phyloP scores from a whole-genome alignment of 1,284 basidiomycete genomes.

The Leccinum solheimii region DNA sequence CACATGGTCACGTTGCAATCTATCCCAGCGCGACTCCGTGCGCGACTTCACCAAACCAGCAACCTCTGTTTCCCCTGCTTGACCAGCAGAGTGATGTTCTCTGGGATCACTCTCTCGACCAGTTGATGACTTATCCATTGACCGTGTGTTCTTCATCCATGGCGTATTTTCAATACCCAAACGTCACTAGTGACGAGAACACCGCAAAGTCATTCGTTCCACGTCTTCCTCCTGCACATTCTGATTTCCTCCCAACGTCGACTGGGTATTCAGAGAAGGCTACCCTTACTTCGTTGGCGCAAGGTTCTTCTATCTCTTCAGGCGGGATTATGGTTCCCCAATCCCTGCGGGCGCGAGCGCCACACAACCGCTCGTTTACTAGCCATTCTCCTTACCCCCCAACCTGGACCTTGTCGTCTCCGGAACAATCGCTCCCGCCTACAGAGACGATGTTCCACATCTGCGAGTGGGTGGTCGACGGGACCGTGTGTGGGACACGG shows the following conservation, averaged over 20 bases:
- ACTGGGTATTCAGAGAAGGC: neutral
- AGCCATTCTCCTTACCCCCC: no score
- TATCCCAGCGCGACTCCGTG: neutral
- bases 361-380: no score
- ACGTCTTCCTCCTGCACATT: neutral
- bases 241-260: neutral
- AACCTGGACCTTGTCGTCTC: constrained; percentile 5
- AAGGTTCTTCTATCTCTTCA: no score
- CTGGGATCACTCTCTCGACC: neutral
- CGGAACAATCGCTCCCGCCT: neutral
- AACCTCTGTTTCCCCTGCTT: no score
- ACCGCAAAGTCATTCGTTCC: neutral
- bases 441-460: neutral
- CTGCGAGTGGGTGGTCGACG: constrained; percentile 15
- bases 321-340: no score
- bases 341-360: no score
- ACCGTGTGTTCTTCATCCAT: no score
- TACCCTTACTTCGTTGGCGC: neutral
- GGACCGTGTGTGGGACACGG: neutral
- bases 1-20: neutral
- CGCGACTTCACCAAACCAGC: no score
- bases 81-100: neutral
- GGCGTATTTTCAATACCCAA: neutral
- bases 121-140: neutral
- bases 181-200: neutral